phyloP scores from a whole-genome alignment of 495 filamentous ascomycete species.

The Bacidia gigantensis region DNA sequence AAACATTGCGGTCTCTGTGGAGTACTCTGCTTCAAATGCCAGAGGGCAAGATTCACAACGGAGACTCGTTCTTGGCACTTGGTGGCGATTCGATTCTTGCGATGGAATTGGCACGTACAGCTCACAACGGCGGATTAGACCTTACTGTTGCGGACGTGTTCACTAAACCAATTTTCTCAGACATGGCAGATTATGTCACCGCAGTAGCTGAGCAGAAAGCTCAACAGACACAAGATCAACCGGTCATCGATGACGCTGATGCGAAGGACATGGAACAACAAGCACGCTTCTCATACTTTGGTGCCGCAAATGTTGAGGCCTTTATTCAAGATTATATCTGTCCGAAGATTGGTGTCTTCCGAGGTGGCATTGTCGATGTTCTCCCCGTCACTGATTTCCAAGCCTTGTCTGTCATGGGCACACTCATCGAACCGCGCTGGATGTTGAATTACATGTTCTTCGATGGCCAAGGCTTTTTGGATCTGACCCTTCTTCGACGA shows the following conservation, averaged over 20 bases:
- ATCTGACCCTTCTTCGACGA: slow-evolving; percentile 33
- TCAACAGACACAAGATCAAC: not conserved
- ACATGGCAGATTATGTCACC: slow-evolving; percentile 29
- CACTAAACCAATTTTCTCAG: slow-evolving; percentile 32
- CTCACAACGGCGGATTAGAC: slow-evolving; percentile 37
- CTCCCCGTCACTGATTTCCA: slow-evolving; percentile 52
- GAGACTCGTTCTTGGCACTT: slow-evolving; percentile 36
- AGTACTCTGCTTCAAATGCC: slow-evolving; percentile 31
- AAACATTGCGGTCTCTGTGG: slow-evolving; percentile 33
- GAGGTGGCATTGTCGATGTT: slow-evolving; percentile 42
- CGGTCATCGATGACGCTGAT: not conserved
- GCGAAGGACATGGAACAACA: slow-evolving; percentile 17
- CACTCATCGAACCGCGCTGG: slow-evolving; percentile 36
- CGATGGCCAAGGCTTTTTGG: slow-evolving; percentile 34
- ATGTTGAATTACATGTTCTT: slow-evolving; percentile 47
- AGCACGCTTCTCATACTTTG: slow-evolving; percentile 32
- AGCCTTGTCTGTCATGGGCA: slow-evolving; percentile 46
- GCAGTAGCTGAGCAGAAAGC: slow-evolving; percentile 13
- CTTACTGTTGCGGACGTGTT: slow-evolving; percentile 44
- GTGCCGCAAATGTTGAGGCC: slow-evolving; percentile 28
- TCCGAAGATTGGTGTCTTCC: slow-evolving; percentile 41
- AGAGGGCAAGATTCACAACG: slow-evolving; percentile 26
- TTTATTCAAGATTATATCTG: slow-evolving; percentile 35
- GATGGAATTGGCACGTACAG: slow-evolving; percentile 53
- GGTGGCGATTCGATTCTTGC: slow-evolving; percentile 47